A percentile compares a stretch with the other conserved stretches of the same genome.
phyloP scores from a whole-genome alignment of 1,284 basidiomycete species.

The Apiotrichum laibachii region DNA sequence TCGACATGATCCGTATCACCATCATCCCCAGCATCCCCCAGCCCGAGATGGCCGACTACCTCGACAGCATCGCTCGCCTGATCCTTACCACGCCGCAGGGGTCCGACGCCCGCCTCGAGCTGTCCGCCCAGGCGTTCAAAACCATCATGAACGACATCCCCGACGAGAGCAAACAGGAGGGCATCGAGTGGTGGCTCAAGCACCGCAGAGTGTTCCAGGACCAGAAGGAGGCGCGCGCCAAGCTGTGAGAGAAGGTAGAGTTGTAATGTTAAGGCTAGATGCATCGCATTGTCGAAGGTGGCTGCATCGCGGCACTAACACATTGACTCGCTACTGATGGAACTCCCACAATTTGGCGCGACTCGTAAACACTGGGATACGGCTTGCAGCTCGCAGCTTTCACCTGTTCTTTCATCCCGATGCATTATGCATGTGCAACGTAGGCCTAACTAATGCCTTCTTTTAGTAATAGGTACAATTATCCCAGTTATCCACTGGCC shows the following conservation, averaged over 20 bases:
- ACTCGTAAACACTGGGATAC: too few relatives aligned
- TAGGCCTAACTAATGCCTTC: too few relatives aligned
- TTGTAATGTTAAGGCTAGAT: not conserved
- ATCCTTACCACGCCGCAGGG: conserved; percentile 19
- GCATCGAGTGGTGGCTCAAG: conserved; percentile 40
- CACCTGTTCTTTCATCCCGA: too few relatives aligned
- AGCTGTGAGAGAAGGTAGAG: conserved; percentile 3
- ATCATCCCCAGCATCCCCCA: conserved; percentile 23
- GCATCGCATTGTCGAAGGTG: too few relatives aligned
- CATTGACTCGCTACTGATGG: too few relatives aligned
- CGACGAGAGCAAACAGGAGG: conserved; percentile 31
- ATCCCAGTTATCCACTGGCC: too few relatives aligned
- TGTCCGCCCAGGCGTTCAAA: conserved; percentile 28
- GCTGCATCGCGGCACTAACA: too few relatives aligned
- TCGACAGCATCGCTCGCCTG: conserved; percentile 26
- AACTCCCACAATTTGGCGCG: too few relatives aligned
- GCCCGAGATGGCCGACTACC: conserved; percentile 20
- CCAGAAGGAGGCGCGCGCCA: conserved; percentile 6
- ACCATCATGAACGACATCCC: conserved; percentile 33
- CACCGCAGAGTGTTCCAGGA: conserved; percentile 23
- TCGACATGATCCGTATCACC: conserved; percentile 22
- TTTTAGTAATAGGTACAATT: too few relatives aligned
- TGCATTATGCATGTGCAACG: too few relatives aligned
- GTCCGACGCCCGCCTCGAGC: conserved; percentile 26
- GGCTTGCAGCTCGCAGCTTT: too few relatives aligned